Evolutionary conservation across 805 yeast genomes (phyloP), one percentile per base, ranked within the genome.

Genomic region (Kodamaea sagamina): DNA sequence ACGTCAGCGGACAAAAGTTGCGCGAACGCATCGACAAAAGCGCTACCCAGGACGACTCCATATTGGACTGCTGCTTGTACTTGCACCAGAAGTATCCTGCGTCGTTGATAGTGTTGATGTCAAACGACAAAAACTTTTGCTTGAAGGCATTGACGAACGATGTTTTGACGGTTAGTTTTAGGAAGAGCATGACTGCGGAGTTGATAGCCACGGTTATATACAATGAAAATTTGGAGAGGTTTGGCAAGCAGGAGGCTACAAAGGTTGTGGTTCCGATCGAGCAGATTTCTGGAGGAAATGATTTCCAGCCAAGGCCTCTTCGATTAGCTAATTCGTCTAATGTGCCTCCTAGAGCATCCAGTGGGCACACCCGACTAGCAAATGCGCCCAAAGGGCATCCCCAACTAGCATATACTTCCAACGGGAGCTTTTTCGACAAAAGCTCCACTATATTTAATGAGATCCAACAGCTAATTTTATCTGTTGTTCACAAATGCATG

Each of bases 101-200:
- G 4, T 53, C 61, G 8, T 52, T 71, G 16, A 84, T 84, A 6
- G 74, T 89, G 2, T 59, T 87, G 18, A 54, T 89, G 46, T 84
- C 96, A 0, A 86, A 90, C 58, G 97, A 90, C 59, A 84, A 81
- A 52, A 90, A 89, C 57, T 68, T 90, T 6, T 88, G 97, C 59
- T 61, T 78, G 48, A 86, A 85, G 59, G 95, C 96, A 0, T 62
- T 89, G 35, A 62, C 83, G 2, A 82, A 87, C 54, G 81, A 71
- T 2, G 58, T 86, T 0, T 61, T 81, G 34, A 88, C 96, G 0
- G 82, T 89, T 0, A 75, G 79, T 11, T 77, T 56, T 47, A 56
- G 73, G n/a, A 47, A 58, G 7, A 64, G 56, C 7, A 75, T 79
- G 80, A 65, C 64, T 7, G 74, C 78, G 0, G 50, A 57, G 10